Evolutionary conservation across 805 yeast species (phyloP).

Genomic region (Hanseniaspora clermontiae): DNA sequence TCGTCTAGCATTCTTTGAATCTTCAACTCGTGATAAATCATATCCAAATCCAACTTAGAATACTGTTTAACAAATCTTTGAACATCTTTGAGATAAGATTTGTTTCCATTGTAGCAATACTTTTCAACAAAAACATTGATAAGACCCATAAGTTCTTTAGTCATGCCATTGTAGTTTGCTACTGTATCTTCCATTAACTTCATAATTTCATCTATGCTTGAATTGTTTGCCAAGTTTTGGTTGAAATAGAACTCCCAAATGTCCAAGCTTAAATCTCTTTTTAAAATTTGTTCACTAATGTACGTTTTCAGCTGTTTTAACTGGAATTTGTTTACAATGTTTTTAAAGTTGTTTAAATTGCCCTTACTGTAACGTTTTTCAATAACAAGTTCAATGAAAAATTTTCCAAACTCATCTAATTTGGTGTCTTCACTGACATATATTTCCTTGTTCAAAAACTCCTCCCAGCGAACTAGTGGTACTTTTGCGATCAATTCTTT

Average conservation of each 20-base stretch:
- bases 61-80: background rate
- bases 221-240: background rate
- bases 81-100: background rate
- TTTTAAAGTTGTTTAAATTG: background rate
- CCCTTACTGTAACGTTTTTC: background rate
- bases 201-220: background rate
- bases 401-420: background rate
- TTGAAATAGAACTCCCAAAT: conserved; percentile 3
- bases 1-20: background rate
- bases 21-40: background rate
- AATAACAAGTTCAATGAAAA: background rate
- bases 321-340: background rate
- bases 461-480: conserved; percentile 8
- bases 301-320: background rate
- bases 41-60: background rate
- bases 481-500: background rate
- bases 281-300: background rate
- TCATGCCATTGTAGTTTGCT: background rate
- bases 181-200: background rate
- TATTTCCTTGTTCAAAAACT: background rate
- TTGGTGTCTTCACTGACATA: background rate
- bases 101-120: background rate
- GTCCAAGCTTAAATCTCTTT: background rate
- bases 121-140: background rate
- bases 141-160: background rate